Conservation (phyloP, 2,329 filamentous ascomycete species). For the Fusarium continuum region DNA sequence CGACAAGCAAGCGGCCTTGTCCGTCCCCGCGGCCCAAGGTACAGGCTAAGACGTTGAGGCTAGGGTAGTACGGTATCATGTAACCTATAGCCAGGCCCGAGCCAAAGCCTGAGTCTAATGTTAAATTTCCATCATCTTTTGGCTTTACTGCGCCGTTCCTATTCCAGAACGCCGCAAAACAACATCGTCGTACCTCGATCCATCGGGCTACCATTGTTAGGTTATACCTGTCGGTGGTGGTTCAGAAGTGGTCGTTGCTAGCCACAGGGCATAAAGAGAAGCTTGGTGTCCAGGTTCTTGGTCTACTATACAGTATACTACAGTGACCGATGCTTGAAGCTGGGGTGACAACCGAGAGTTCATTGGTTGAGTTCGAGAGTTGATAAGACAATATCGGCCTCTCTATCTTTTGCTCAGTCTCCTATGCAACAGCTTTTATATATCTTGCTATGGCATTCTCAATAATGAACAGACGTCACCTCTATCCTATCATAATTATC, state of each 20-base stretch:
- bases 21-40: too few species aligned
- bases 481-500: too few species aligned
- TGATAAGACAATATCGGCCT: too few species aligned
- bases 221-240: neutral
- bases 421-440: too few species aligned
- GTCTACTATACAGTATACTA: too few species aligned
- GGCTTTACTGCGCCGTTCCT: neutral
- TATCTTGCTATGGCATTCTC: too few species aligned
- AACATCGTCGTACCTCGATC: neutral
- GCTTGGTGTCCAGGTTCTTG: neutral
- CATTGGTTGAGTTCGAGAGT: too few species aligned
- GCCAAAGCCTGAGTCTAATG: neutral
- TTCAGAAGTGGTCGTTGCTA: neutral
- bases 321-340: neutral
- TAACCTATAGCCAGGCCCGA: neutral
- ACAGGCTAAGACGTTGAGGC: constrained; percentile 2
- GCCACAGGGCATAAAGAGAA: neutral
- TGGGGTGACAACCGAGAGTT: neutral
- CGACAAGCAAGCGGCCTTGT: neutral
- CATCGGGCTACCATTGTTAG: neutral
- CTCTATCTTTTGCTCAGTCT: too few species aligned
- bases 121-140: neutral
- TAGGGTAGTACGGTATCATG: neutral
- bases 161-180: constrained; percentile 17
- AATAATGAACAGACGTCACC: neutral